Evolutionary conservation across 78 protist genomes (phyloP).

Genomic region (Dictyostelium intermedium): DNA sequence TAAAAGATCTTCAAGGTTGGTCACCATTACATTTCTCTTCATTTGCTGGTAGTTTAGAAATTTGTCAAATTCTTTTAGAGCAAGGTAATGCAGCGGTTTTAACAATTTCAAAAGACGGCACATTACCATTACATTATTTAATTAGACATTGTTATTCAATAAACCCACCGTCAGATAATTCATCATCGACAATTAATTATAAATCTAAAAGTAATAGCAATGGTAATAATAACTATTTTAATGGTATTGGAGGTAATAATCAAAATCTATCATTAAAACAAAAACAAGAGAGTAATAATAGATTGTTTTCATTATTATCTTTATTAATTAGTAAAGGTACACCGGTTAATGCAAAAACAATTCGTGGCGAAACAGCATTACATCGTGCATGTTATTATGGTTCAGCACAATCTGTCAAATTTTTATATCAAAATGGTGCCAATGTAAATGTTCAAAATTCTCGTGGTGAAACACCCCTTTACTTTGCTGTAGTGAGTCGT

Average conservation of each 20-base stretch:
- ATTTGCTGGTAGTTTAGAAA: conserved; percentile 55
- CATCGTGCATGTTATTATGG: conserved; percentile 63
- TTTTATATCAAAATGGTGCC: conserved; percentile 28
- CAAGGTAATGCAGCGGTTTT: conserved; percentile 69
- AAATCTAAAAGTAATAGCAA: no score
- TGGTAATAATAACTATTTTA: neutral
- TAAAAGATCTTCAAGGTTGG: conserved; percentile 71
- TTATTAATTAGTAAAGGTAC: conserved; percentile 40
- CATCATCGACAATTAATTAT: neutral
- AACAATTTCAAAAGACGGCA: conserved; percentile 68
- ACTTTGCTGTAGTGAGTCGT: conserved; percentile 40
- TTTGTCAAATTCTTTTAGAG: conserved; percentile 38
- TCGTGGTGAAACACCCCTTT: conserved; percentile 71
- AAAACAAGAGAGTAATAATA: neutral
- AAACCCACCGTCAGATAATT: neutral
- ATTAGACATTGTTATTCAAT: conserved; percentile 16
- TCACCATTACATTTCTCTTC: conserved; percentile 65
- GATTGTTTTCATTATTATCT: neutral
- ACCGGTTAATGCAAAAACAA: conserved; percentile 56
- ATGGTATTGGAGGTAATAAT: neutral
- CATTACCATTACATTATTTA: conserved; percentile 65
- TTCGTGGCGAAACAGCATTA: conserved; percentile 65
- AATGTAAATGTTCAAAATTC: conserved; percentile 36
- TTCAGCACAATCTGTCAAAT: neutral
- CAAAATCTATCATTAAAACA: neutral